Base-by-base conservation (phyloP, 2,329 filamentous ascomycete species). In the Epichloe typhina region DNA sequence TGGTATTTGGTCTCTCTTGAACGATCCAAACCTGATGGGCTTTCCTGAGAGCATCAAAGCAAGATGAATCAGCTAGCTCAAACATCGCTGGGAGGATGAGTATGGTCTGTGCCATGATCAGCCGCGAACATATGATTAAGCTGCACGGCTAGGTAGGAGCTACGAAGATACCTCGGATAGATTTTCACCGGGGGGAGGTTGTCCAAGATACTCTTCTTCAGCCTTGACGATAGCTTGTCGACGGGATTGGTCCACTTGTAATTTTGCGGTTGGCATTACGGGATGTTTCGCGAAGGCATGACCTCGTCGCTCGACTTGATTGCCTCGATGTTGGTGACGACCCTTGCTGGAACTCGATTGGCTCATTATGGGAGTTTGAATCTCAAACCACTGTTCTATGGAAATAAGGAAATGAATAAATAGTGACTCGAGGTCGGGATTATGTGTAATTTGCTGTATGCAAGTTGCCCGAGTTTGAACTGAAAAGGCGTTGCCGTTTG, bases 1-100 rank as follows among this genome's bases (percentile, higher is more conserved):
- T 55, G 15, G 61, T 37, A 26, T 63, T 59, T 3, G 56, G 52
- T 26, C 58, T 46, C 7, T 54, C 51, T 5, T 50, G 53, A 3
- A 49, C 59, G 12, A 69, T 66, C 59, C 66, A 69, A 5, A 66
- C 61, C 33, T 55, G 53, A 42, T 66, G 50, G 4, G 52, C 54
- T 38, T 50, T 57, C 3, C 66, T 58, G 15, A 69, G 59, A 3
- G 55, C 52, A 23, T 68, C 54, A 5, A 69, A 50, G 2, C 50
- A 53, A 0, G 39, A 37, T 5, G 56, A 51, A 1, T 60, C 52
- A 23, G 62, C 56, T 2, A 69, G 44, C 2, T 54, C 59, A 1
- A 64, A 40, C 17, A 64, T 49, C 4, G 59, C 60, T 1, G 66
- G 60, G 26, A 68, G 55, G 1, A 67, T 59, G 21, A 66, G 37